Evolutionary conservation across 1,284 basidiomycete species (phyloP).

Genomic region (Austroboletus niveus): DNA sequence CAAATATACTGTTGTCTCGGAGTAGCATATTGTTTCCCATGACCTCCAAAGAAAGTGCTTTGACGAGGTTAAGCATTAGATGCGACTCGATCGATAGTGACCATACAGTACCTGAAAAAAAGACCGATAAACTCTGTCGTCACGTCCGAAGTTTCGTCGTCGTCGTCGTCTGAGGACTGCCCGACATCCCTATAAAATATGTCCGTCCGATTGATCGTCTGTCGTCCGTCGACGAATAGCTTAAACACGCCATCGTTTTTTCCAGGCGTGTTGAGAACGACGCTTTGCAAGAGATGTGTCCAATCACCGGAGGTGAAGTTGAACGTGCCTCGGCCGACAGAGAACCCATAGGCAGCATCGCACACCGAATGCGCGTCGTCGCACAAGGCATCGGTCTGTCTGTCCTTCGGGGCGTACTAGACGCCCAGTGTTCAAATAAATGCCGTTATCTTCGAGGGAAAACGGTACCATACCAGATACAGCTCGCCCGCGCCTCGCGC

Average conservation of each 20-base stretch:
- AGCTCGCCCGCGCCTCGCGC: slow-evolving; percentile 59
- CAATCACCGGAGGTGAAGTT: slow-evolving; percentile 59
- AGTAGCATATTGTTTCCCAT: slow-evolving; percentile 59
- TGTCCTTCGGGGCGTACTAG: slow-evolving; percentile 64
- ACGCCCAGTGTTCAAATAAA: background rate
- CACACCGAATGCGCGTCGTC: slow-evolving; percentile 57
- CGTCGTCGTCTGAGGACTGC: slow-evolving; percentile 7
- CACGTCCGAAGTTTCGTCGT: slow-evolving; percentile 3
- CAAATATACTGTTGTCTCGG: slow-evolving; percentile 70
- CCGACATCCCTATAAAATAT: slow-evolving; percentile 55
- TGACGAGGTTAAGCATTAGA: background rate
- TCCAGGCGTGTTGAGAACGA: slow-evolving; percentile 70
- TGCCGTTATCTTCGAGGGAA: background rate
- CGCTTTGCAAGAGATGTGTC: slow-evolving; percentile 64
- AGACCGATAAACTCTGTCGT: slow-evolving; percentile 60
- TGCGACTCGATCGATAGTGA: background rate
- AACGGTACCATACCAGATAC: slow-evolving; percentile 56
- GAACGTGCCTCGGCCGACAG: slow-evolving; percentile 76
- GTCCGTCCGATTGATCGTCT: slow-evolving; percentile 52
- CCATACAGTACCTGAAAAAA: slow-evolving; percentile 62
- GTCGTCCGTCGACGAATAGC: slow-evolving; percentile 53
- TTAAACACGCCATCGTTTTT: slow-evolving; percentile 49
- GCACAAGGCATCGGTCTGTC: slow-evolving; percentile 59
- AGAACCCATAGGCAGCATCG: slow-evolving; percentile 63
- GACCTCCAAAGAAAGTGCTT: slow-evolving; percentile 81